Evolutionary conservation across 345 rosid genomes (phyloP).

Genomic region (Populus alba): DNA sequence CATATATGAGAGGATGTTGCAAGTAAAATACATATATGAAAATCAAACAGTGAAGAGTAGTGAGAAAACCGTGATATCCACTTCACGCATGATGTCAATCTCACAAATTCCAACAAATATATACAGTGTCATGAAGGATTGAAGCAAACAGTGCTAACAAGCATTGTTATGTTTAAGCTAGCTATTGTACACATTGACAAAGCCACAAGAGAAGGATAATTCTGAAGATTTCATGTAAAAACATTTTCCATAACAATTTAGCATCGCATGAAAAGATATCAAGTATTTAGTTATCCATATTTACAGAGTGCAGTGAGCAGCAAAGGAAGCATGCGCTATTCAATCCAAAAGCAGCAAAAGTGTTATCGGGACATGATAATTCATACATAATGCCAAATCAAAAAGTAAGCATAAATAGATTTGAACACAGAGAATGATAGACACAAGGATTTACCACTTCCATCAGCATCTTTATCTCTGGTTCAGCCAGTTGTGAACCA

Average conservation of each 20-base stretch:
- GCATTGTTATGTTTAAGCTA: background rate
- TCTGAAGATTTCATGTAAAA: background rate
- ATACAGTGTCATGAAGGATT: background rate
- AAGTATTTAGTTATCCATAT: background rate
- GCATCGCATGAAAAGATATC: background rate
- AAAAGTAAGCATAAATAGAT: background rate
- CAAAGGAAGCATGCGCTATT: constrained; percentile 7
- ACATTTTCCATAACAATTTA: background rate
- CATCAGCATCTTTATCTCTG: constrained; percentile 96
- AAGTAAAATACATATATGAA: background rate
- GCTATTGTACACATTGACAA: background rate
- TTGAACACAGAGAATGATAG: constrained; percentile 1
- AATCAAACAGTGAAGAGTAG: background rate
- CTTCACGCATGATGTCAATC: background rate
- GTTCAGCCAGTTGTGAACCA: constrained; percentile 86
- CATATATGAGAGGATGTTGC: background rate
- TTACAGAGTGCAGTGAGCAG: background rate
- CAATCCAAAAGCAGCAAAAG: background rate
- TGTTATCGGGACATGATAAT: background rate
- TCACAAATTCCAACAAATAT: background rate
- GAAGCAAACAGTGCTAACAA: background rate
- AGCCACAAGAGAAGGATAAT: background rate
- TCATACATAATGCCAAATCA: background rate
- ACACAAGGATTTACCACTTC: constrained; percentile 68
- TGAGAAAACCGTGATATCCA: background rate